Conservation (phyloP, 441 rosid genomes). For the Pelargonium australe region DNA sequence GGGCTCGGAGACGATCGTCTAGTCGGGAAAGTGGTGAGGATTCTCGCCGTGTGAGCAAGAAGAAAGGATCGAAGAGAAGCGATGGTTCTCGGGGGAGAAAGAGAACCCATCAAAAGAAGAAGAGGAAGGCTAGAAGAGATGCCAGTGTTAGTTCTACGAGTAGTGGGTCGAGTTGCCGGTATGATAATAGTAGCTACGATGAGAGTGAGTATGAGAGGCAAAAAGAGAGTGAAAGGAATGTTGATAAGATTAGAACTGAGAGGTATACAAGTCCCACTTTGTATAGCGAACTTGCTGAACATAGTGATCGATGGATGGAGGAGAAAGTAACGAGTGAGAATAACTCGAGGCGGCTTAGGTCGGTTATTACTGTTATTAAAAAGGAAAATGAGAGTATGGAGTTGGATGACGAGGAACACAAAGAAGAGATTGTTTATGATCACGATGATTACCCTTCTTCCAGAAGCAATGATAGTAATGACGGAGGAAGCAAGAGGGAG, state of each 20-base stretch:
- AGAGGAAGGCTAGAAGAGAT: conserved; percentile 38
- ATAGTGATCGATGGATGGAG: conserved; percentile 27
- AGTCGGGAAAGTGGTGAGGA: conserved; percentile 33
- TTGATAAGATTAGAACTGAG: background rate
- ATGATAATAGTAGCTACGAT: conserved; percentile 21
- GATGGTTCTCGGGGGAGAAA: conserved; percentile 26
- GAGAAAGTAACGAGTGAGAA: conserved; percentile 32
- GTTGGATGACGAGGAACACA: conserved; percentile 30
- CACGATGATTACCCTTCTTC: conserved; percentile 49
- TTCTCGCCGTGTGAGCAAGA: conserved; percentile 27
- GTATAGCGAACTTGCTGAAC: conserved; percentile 23
- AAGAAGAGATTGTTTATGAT: conserved; percentile 45
- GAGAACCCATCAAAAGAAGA: conserved; percentile 22
- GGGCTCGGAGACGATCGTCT: conserved; percentile 34
- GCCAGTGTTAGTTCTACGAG: conserved; percentile 34
- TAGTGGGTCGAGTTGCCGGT: conserved; percentile 28
- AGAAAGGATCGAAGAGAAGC: conserved; percentile 35
- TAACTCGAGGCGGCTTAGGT: conserved; percentile 44
- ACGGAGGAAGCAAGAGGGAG: conserved; percentile 29
- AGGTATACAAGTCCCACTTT: conserved; percentile 16
- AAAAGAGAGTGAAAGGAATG: background rate
- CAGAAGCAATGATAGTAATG: conserved; percentile 45
- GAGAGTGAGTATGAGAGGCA: conserved; percentile 40
- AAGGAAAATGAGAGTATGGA: conserved; percentile 29
- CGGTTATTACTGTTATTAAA: conserved; percentile 41